Evolutionary conservation across 2,329 filamentous ascomycete genomes (phyloP).

Genomic region (Zasmidium citrigriseum): DNA sequence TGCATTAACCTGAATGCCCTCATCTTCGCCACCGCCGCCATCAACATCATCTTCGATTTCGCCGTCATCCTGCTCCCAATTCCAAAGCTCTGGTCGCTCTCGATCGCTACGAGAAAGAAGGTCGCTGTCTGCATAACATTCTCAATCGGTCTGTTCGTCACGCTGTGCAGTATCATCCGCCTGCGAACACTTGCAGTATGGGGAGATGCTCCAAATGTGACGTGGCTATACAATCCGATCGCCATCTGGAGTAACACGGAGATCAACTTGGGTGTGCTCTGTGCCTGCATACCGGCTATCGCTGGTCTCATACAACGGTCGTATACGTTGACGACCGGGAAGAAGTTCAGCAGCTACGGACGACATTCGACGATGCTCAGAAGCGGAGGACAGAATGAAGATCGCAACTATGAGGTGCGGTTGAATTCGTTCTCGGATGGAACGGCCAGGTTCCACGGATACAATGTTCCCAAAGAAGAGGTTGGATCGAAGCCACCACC

Average conservation of each 20-base stretch:
- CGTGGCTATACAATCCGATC: constrained; percentile 23
- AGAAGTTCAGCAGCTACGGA: constrained; percentile 14
- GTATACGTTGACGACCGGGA: constrained; percentile 15
- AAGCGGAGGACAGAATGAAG: constrained; percentile 6
- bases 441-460: neutral
- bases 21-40: constrained; percentile 18
- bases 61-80: constrained; percentile 25
- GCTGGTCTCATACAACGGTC: constrained; percentile 21
- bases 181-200: constrained; percentile 18
- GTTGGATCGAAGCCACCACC: neutral
- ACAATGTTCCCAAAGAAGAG: neutral
- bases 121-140: constrained; percentile 24
- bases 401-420: constrained; percentile 12
- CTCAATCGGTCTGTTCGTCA: constrained; percentile 25
- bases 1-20: constrained; percentile 23
- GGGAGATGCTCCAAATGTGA: constrained; percentile 18
- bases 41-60: constrained; percentile 26
- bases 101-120: constrained; percentile 23
- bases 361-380: constrained; percentile 9
- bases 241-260: constrained; percentile 25
- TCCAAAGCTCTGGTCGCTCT: constrained; percentile 18
- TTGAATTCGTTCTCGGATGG: constrained; percentile 6
- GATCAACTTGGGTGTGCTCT: constrained; percentile 24
- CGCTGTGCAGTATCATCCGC: constrained; percentile 24
- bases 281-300: constrained; percentile 27